Evolutionary conservation across 176 grass and related monocot genomes (phyloP), one percentile per base, ranked within the genome.

Genomic region (Microstegium vimineum): DNA sequence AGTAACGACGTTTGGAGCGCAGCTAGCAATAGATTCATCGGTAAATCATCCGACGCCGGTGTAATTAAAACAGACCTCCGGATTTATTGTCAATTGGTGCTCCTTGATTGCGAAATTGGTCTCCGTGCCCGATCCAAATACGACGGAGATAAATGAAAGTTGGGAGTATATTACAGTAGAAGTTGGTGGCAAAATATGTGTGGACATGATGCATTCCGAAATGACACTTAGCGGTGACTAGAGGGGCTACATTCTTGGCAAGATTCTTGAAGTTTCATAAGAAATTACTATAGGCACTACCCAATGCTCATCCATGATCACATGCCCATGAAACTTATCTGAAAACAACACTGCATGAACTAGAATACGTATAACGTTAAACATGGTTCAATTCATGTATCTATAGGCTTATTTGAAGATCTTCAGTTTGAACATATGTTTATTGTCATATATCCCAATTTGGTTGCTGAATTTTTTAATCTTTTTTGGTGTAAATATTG

Each of bases 401-500:
- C 36, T 77, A 4, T 81, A 57, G 14, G 8, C 75, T 49, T 87
- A 77, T 41, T 61, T 45, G 36, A 82, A 66, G 65, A 36, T 66
- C 28, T 80, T 66, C 13, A 34, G 16, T 51, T 52, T 34, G 12
- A 28, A 56, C 47, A 66, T 13, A 60, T 76, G 59, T 51, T 22
- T 54, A 54, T 18, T 56, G 49, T 52, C 60, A 73, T 79, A 63
- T 56, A 45, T 80, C 16, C 62, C 43, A 69, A 76, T 71, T 27
- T 69, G n/a, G 12, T 74, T 84, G 28, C 82, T 80, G 62, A 69
- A 69, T 61, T 22, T 78, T 34, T 23, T 3, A 63, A 28, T 7
- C 22, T 17, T 81, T n/a, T 56, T 56, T 40, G 67, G 65, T 69
- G 15, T 79, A 20, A 77, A 78, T 82, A 66, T 92, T 91, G 71